phyloP scores from a whole-genome alignment of 345 rosid species.

The Angophora floribunda region DNA sequence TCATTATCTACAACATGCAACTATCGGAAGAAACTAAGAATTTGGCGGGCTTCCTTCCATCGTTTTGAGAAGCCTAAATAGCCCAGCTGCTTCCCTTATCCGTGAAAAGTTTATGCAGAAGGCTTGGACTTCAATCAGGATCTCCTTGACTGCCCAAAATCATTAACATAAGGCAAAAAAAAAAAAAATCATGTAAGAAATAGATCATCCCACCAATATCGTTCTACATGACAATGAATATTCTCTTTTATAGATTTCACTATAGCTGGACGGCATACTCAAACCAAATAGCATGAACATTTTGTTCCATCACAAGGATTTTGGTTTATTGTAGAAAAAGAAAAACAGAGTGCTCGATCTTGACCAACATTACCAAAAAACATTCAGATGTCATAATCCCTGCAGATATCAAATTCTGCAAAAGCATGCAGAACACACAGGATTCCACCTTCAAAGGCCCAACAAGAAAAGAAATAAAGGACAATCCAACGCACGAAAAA shows the following conservation, averaged over 20 bases:
- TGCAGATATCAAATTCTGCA: not conserved
- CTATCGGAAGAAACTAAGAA: not conserved
- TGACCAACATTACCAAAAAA: not conserved
- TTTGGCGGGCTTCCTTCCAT: not conserved
- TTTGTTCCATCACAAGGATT: not conserved
- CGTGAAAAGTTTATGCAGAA: slow-evolving; percentile 95
- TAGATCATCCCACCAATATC: not conserved
- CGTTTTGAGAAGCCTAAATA: slow-evolving; percentile 45
- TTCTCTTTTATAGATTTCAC: not conserved
- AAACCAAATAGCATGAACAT: not conserved
- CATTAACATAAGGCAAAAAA: not conserved
- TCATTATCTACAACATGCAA: not conserved
- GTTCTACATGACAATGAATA: not conserved
- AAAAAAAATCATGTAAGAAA: not conserved
- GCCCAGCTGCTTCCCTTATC: slow-evolving; percentile 78
- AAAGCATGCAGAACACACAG: not conserved
- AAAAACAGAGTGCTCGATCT: not conserved
- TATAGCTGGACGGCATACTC: not conserved
- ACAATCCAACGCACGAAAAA: not conserved
- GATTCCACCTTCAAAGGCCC: not conserved
- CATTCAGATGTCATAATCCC: not conserved
- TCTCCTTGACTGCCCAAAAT: slow-evolving; percentile 66
- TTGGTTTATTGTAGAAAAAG: not conserved
- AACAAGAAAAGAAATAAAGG: not conserved
- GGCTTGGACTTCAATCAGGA: slow-evolving; percentile 93